Evolutionary conservation across 176 grass and related monocot species (phyloP), one percentile per base, ranked within the genome.

Genomic region (Aegilops bicornis): DNA sequence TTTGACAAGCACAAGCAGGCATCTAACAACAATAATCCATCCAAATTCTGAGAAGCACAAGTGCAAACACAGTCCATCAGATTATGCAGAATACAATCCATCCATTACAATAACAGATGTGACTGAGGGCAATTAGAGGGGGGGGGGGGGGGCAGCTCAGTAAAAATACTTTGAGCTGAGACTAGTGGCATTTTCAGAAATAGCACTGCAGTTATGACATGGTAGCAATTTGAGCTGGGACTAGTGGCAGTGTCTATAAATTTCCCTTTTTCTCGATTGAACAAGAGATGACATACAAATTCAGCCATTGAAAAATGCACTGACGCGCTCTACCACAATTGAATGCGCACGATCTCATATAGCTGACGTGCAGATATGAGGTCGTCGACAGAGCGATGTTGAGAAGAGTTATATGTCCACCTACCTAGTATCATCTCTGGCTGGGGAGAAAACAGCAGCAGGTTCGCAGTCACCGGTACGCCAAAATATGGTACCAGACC

Each of bases 361-460:
- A 72, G 23, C 33, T 27, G 9, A 1, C 10, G 13, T 73, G 25
- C 45, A 76, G 16, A 52, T 54, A 52, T 76, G 45, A 76, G 25
- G 45, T 31, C 7, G 8, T 10, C 29, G 4, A 27, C 31, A 45
- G 24, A 52, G 27, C 11, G 45, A 16, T 1, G 5, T 54, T 31
- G 16, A 20, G 48, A 27, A 76, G 16, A 76, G 73, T 77, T 32
- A 32, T 76, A 22, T 12, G 74, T 32, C 3, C 48, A 85, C 81
- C 8, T 86, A 98, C 96, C 96, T 50, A 99, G 73, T 45, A 92
- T 69, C 97, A 96, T 96, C 31, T 78, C 84, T 10, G 90, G 92
- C 64, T 88, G 89, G 39, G 94, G 97, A 89, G 94, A 92, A 85
- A 96, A 99, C 13, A 99, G 71, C 39, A 96, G 83, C 42, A 99